Evolutionary conservation across 345 rosid species (phyloP).

Genomic region (Fremontodendron californicum): DNA sequence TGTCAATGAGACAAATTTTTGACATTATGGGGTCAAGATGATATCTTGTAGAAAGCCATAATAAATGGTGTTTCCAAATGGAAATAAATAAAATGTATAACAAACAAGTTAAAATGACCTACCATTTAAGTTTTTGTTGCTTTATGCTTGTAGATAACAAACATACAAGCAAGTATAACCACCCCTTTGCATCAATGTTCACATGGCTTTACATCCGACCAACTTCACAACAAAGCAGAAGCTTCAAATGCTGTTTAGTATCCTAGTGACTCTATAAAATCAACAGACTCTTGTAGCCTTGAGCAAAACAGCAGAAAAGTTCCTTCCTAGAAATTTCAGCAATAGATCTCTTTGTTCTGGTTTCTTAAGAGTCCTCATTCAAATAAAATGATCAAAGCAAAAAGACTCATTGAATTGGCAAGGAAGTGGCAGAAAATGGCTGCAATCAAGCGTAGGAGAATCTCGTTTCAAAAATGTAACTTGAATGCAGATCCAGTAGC

Average conservation of each 20-base stretch:
- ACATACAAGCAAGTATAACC: neutral
- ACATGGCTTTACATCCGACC: neutral
- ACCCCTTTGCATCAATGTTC: neutral
- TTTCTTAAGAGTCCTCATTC: neutral
- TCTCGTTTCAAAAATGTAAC: conserved; percentile 1
- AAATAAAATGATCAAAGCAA: conserved; percentile 16
- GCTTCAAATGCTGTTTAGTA: neutral
- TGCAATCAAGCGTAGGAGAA: conserved; percentile 8
- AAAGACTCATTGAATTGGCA: conserved; percentile 26
- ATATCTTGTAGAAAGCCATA: neutral
- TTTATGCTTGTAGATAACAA: neutral
- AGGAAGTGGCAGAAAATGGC: conserved; percentile 26
- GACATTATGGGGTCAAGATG: neutral
- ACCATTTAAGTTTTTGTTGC: neutral
- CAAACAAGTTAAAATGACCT: neutral
- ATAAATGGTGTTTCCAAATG: neutral
- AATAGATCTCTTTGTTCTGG: neutral
- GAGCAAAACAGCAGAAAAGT: neutral
- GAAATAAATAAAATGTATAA: neutral
- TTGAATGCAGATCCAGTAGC: neutral
- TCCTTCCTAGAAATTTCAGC: neutral
- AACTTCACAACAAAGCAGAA: neutral
- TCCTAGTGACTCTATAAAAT: neutral
- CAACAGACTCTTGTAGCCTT: neutral
- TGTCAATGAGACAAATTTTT: neutral